Percentiles rank a stretch among this genome's conserved stretches.
Conservation (phyloP, 73 alveolate genomes). For the Stentor roeselii region DNA sequence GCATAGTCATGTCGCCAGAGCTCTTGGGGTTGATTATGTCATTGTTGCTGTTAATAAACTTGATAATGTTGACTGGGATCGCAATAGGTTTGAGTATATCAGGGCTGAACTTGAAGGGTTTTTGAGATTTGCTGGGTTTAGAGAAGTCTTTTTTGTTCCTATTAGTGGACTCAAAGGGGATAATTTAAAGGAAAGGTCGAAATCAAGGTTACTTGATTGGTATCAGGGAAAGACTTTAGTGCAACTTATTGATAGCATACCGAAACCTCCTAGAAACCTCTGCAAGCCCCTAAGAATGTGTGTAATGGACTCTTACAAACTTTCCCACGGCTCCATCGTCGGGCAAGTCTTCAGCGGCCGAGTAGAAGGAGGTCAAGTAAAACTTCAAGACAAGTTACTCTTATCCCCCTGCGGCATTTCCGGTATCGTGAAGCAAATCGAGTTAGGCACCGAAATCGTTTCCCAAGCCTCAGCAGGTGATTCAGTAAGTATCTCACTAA, state of each 20-base stretch:
- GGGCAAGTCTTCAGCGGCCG: conserved; percentile 63
- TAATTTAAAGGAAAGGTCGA: conserved; percentile 61
- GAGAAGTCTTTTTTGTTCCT: conserved; percentile 60
- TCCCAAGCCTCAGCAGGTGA: conserved; percentile 66
- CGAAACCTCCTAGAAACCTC: conserved; percentile 53
- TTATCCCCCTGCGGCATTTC: conserved; percentile 53
- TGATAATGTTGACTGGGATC: conserved; percentile 73
- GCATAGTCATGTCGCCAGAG: conserved; percentile 88
- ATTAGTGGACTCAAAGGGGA: conserved; percentile 81
- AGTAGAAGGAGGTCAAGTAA: conserved; percentile 71
- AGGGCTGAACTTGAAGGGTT: conserved; percentile 37
- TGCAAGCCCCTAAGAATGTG: conserved; percentile 73
- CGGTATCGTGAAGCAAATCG: conserved; percentile 56
- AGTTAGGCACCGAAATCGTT: conserved; percentile 37
- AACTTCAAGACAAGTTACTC: conserved; percentile 44
- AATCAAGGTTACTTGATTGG: conserved; percentile 49
- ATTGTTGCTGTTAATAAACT: conserved; percentile 78
- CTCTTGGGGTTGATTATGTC: conserved; percentile 72
- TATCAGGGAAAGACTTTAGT: conserved; percentile 65
- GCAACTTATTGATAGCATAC: conserved; percentile 62
- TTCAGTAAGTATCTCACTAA: conserved; percentile 58
- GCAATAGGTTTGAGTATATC: conserved; percentile 65
- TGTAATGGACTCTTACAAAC: conserved; percentile 57
- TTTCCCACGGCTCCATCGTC: conserved; percentile 33
- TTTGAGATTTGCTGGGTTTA: conserved; percentile 55